Evolutionary conservation across 768 basidiomycete genomes (phyloP).

Genomic region (Leucogyrophana mollusca): DNA sequence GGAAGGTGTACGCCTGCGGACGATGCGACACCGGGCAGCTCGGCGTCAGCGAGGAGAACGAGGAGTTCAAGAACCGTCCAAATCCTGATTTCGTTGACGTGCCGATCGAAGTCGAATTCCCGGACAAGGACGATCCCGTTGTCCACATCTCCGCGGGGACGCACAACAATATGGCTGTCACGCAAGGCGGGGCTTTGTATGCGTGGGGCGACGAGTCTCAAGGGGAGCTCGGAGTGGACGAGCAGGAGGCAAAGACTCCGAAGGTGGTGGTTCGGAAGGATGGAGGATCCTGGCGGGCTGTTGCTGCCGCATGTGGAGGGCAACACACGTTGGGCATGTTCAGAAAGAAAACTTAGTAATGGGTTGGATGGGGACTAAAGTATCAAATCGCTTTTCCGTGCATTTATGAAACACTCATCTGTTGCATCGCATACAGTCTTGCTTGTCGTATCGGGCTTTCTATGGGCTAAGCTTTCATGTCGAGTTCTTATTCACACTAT

Average conservation of each 20-base stretch:
- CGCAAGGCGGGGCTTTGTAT: slow-evolving; percentile 64
- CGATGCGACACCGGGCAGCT: slow-evolving; percentile 83
- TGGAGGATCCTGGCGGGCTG: slow-evolving; percentile 67
- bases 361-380: neutral
- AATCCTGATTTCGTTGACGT: slow-evolving; percentile 60
- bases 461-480: too few species aligned
- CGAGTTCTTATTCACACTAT: too few species aligned
- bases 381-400: slow-evolving; percentile 2
- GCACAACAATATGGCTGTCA: slow-evolving; percentile 73
- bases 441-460: too few species aligned
- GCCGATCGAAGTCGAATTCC: slow-evolving; percentile 67
- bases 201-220: slow-evolving; percentile 80
- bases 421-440: too few species aligned
- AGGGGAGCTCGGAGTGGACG: slow-evolving; percentile 69
- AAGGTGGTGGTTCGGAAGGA: slow-evolving; percentile 67
- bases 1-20: slow-evolving; percentile 85
- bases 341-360: slow-evolving; percentile 49
- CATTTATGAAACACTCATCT: slow-evolving; percentile 2
- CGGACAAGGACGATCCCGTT: slow-evolving; percentile 61
- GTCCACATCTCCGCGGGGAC: slow-evolving; percentile 64
- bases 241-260: slow-evolving; percentile 62
- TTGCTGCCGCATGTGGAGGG: slow-evolving; percentile 64
- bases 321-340: slow-evolving; percentile 77
- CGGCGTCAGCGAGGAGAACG: slow-evolving; percentile 70
- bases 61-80: slow-evolving; percentile 53